Conservation (phyloP, 2,329 filamentous ascomycete genomes). For the Talaromyces islandicus region DNA sequence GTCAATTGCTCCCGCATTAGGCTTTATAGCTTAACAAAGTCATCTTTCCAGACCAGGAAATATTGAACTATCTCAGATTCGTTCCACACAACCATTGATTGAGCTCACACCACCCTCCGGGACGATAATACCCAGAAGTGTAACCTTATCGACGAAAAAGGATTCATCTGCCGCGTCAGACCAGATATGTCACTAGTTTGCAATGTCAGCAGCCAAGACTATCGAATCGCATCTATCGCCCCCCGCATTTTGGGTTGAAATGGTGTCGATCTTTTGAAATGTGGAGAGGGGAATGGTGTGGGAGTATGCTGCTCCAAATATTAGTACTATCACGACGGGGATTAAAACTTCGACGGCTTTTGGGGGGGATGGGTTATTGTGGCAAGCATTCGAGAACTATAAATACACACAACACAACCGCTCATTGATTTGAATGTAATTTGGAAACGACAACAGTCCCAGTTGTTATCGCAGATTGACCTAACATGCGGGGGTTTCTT, state of each 20-base stretch:
- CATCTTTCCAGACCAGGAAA: not conserved
- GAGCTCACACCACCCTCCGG: too few relatives aligned
- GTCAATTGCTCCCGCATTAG: not conserved
- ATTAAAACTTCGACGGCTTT: not conserved
- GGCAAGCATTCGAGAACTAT: not conserved
- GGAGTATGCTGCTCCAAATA: not conserved
- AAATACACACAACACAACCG: not conserved
- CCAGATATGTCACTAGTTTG: not conserved
- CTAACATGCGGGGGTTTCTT: not conserved
- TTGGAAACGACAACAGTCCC: not conserved
- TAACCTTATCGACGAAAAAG: not conserved
- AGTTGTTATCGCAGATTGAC: not conserved
- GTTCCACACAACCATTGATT: not conserved
- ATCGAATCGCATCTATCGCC: not conserved
- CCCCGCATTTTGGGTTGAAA: not conserved
- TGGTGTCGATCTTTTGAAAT: not conserved
- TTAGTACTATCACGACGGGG: not conserved
- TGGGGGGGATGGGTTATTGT: not conserved
- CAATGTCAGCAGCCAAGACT: not conserved
- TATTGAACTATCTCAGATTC: not conserved
- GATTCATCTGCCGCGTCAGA: not conserved
- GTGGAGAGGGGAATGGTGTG: not conserved
- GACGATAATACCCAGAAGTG: not conserved
- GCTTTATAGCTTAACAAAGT: not conserved
- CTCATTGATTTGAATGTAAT: too few relatives aligned